Conservation (phyloP, 176 grass and related monocot species). For the Avena insularis region DNA sequence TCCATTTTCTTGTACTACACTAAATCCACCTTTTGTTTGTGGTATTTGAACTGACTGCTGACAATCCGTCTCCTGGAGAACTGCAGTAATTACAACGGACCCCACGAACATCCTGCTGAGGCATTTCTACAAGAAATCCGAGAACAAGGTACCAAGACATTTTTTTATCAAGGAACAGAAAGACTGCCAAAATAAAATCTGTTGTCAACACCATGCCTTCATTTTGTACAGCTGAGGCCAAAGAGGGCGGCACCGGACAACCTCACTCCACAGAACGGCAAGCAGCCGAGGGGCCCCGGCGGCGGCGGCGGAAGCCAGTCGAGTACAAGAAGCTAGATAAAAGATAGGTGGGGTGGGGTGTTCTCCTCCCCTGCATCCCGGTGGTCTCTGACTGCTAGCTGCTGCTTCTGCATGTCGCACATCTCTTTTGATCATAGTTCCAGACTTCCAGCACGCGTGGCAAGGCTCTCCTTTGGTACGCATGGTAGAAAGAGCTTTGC, state of each 20-base stretch:
- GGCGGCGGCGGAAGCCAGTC: constrained; percentile 36
- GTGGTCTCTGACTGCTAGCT: background rate
- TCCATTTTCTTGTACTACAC: background rate
- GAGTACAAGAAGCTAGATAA: constrained; percentile 25
- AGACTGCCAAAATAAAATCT: background rate
- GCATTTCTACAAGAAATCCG: constrained; percentile 77
- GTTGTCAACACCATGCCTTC: background rate
- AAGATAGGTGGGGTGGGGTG: background rate
- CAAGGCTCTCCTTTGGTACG: background rate
- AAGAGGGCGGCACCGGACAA: constrained; percentile 80
- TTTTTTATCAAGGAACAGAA: background rate
- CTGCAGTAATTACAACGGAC: constrained; percentile 85
- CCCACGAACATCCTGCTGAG: constrained; percentile 79
- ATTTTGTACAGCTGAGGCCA: constrained; percentile 59
- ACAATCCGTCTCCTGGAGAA: background rate
- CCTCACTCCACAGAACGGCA: constrained; percentile 53
- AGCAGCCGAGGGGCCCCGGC: constrained; percentile 62
- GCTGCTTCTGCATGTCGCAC: background rate
- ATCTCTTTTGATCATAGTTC: background rate
- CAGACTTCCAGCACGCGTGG: background rate
- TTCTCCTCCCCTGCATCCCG: background rate
- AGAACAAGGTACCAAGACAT: constrained; percentile 70
- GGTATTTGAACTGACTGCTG: background rate
- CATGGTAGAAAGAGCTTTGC: background rate
- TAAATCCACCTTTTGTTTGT: background rate